Evolutionary conservation across 805 yeast species (phyloP).

Genomic region (Metschnikowia vanudenii): DNA sequence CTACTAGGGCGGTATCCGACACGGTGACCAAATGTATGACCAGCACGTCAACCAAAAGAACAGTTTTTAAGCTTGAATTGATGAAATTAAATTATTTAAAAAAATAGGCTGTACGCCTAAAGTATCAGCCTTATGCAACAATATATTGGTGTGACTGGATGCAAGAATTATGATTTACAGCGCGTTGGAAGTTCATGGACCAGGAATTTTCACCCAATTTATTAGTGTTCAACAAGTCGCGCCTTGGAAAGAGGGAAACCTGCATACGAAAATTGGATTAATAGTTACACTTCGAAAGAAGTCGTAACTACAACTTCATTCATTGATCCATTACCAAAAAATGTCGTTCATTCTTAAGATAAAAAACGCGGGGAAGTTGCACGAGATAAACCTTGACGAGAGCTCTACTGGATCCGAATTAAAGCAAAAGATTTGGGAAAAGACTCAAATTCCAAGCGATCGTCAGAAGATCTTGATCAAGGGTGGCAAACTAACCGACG

Average conservation of each 20-base stretch:
- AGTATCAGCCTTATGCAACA: too few relatives aligned
- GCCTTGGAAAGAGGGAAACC: neutral
- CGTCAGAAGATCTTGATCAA: conserved; percentile 89
- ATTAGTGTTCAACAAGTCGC: too few relatives aligned
- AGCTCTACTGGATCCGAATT: conserved; percentile 57
- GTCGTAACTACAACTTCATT: neutral
- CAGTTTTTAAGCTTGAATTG: too few relatives aligned
- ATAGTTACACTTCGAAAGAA: neutral
- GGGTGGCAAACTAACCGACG: conserved; percentile 84
- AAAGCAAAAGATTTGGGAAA: conserved; percentile 65
- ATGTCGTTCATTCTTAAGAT: conserved; percentile 25
- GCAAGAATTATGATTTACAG: too few relatives aligned
- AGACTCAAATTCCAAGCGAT: conserved; percentile 80
- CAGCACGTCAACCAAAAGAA: too few relatives aligned
- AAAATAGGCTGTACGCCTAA: too few relatives aligned
- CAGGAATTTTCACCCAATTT: too few relatives aligned
- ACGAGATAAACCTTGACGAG: conserved; percentile 45
- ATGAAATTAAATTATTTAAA: too few relatives aligned
- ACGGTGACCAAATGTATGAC: too few relatives aligned
- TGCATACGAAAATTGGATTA: neutral
- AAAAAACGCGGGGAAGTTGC: conserved; percentile 44
- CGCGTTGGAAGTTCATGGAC: too few relatives aligned
- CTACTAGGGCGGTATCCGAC: too few relatives aligned
- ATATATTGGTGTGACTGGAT: too few relatives aligned
- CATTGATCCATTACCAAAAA: neutral